These are phyloP conservation scores for Phialocephala subalpina DNA, from an alignment of 2,329 filamentous ascomycete genomes.

Conservation along the genomic window DNA sequence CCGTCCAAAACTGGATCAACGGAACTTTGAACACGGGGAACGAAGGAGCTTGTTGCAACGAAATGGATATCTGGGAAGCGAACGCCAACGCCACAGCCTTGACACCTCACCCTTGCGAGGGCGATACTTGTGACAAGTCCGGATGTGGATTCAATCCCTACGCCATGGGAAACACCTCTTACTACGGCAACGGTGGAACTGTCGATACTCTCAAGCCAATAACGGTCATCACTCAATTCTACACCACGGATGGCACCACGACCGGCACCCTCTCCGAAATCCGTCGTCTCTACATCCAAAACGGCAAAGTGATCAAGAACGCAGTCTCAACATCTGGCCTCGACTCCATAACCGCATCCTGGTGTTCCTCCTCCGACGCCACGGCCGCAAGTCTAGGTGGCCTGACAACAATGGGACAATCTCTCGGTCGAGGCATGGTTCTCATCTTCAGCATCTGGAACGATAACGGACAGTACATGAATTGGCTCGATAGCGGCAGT, in stretches of 20 bases:
- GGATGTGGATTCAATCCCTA: constrained; percentile 69
- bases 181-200: constrained; percentile 61
- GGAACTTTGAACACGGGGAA: constrained; percentile 59
- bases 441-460: constrained; percentile 64
- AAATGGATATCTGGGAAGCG: constrained; percentile 75
- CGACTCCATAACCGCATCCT: constrained; percentile 58
- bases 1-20: constrained; percentile 60
- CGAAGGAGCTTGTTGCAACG: constrained; percentile 69
- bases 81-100: constrained; percentile 65
- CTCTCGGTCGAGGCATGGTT: constrained; percentile 61
- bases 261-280: constrained; percentile 60
- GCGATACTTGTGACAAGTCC: constrained; percentile 63
- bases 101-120: constrained; percentile 45
- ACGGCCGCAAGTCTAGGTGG: constrained; percentile 63
- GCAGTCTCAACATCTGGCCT: constrained; percentile 52
- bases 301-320: constrained; percentile 60
- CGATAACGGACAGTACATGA: constrained; percentile 60
- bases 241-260: constrained; percentile 52
- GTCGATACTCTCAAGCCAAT: constrained; percentile 60
- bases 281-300: constrained; percentile 63
- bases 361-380: constrained; percentile 57
- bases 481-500: constrained; percentile 61
- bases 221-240: constrained; percentile 67
- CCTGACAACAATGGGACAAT: constrained; percentile 59
- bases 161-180: constrained; percentile 62